Evolutionary conservation across 1,284 basidiomycete genomes (phyloP).

Genomic region (Ustilago nuda): DNA sequence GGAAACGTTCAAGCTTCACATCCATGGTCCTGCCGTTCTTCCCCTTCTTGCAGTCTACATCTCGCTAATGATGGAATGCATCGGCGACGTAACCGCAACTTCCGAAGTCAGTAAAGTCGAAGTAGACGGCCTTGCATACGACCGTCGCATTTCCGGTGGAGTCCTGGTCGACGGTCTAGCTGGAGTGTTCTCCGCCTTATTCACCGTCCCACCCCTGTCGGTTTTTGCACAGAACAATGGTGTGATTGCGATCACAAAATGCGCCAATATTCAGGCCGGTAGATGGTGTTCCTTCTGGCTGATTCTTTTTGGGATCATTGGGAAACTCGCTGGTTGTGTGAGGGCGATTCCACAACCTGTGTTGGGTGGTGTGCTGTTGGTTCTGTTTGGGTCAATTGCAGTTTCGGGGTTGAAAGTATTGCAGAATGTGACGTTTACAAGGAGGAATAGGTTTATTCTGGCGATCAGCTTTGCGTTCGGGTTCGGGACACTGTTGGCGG

Average conservation of each 20-base stretch:
- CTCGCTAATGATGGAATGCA: conserved; percentile 79
- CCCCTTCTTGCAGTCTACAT: conserved; percentile 84
- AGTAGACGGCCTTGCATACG: conserved; percentile 72
- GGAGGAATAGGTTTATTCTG: conserved; percentile 80
- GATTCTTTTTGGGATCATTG: conserved; percentile 73
- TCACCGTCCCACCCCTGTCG: conserved; percentile 82
- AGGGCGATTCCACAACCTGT: conserved; percentile 78
- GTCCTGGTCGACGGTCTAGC: conserved; percentile 79
- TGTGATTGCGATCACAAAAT: conserved; percentile 70
- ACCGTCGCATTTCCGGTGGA: conserved; percentile 84
- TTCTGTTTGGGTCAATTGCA: conserved; percentile 70
- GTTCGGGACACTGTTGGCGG: conserved; percentile 75
- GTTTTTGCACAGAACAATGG: conserved; percentile 85
- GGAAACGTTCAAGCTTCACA: conserved; percentile 80
- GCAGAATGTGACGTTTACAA: conserved; percentile 76
- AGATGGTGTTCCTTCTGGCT: conserved; percentile 60
- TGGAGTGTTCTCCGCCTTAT: conserved; percentile 76
- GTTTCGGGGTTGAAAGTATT: conserved; percentile 80
- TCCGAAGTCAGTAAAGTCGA: conserved; percentile 80
- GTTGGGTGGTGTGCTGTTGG: conserved; percentile 75
- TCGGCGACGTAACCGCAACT: conserved; percentile 86
- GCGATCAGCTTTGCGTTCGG: conserved; percentile 77
- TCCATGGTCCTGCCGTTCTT: conserved; percentile 84
- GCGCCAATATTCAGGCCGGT: conserved; percentile 59
- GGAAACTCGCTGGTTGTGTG: conserved; percentile 78